These are phyloP conservation scores for Rhododendron kiyosumense DNA, from an alignment of 148 eudicot species.

Conservation along the genomic window DNA sequence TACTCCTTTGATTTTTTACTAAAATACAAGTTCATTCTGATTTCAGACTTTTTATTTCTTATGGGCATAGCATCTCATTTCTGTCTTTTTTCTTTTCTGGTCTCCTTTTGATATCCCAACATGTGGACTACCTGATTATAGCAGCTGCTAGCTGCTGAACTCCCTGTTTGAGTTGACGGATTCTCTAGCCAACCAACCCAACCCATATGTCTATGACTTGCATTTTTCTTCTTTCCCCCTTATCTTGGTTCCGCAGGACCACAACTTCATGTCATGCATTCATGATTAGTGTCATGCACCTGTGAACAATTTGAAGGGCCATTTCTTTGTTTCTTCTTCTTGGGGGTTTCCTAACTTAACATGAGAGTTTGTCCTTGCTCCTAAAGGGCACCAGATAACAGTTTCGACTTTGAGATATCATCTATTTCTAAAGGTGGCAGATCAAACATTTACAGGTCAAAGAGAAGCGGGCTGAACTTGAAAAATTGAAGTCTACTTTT, in stretches of 20 bases:
- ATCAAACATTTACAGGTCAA: slow-evolving; percentile 46
- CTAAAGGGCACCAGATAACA: background rate
- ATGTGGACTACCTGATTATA: background rate
- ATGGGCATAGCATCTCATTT: background rate
- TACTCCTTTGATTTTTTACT: background rate
- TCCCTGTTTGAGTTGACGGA: background rate
- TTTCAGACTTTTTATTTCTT: background rate
- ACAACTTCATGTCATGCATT: background rate
- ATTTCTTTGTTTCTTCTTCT: background rate
- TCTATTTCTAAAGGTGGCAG: slow-evolving; percentile 6
- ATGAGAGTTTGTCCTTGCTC: background rate
- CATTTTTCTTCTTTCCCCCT: background rate
- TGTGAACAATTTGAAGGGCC: background rate
- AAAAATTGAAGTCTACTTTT: slow-evolving; percentile 65
- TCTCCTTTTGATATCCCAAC: background rate
- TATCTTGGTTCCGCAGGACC: background rate
- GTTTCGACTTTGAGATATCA: background rate
- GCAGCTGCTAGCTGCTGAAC: slow-evolving; percentile 4
- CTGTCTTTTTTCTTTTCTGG: background rate
- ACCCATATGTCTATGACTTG: background rate
- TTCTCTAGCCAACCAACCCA: background rate
- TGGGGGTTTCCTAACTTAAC: background rate
- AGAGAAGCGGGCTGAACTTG: slow-evolving; percentile 84
- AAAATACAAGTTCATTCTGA: background rate
- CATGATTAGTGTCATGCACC: background rate